Evolutionary conservation across 805 yeast genomes (phyloP), one percentile per base, ranked within the genome.

Genomic region (Ogataea minuta): DNA sequence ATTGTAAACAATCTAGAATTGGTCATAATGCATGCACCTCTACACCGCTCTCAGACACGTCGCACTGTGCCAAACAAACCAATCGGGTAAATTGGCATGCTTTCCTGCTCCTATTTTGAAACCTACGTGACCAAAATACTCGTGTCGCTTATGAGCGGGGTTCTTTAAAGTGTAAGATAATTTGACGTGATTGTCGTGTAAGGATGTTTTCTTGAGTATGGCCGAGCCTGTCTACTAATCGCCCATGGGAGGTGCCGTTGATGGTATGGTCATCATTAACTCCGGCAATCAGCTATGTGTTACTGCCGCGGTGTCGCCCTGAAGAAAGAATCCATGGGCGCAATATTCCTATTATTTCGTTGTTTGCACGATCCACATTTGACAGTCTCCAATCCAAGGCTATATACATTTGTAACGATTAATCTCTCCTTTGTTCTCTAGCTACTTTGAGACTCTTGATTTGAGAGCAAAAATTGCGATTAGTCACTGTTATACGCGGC

Each of bases 341-440:
- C n/a, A 7, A 9, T 23, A 23, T 21, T 30, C 34, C n/a, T 30
- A 14, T n/a, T 8, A 19, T 21, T 9, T 5, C n/a, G 16, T 23
- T 32, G 6, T 6, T 9, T 23, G 23, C 35, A 19, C 35, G 35
- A 5, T 4, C 11, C 15, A 5, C 9, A 10, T 20, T 24, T 36
- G 40, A 31, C 41, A 31, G 41, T 26, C 12, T 21, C 12, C 17
- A 21, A 11, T 17, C 12, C 6, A 21, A 31, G 26, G 16, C 28
- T 25, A 19, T 21, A 24, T 24, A 36, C 35, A 26, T 37, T 37
- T 37, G 23, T 26, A 26, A 26, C 29, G 25, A 24, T 37, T 30
- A 31, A 21, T 13, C 33, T 31, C 25, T 37, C 41, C 31, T 37
- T 36, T 37, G 41, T 37, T 37, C 35, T 37, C 28, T 31, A 26